Evolutionary conservation across 2,329 filamentous ascomycete species (phyloP), one percentile per base, ranked within the genome.

Genomic region (Claviceps paspali): DNA sequence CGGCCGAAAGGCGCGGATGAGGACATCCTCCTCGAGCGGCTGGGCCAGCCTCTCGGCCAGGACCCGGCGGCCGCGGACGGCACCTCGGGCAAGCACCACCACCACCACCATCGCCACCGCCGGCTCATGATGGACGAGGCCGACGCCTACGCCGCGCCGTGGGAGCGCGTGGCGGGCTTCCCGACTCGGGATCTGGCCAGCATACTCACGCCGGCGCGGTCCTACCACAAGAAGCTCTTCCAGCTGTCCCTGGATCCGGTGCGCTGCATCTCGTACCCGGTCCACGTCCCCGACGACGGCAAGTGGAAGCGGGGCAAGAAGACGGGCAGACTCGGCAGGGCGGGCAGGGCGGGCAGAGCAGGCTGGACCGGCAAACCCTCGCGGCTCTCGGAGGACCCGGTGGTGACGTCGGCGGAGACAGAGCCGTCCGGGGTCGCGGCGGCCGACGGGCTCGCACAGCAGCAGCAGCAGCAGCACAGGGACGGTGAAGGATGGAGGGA

Each of bases 221-320:
- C 79, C 7, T 85, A 82, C 55, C 80, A 91, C 60, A 92, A 88
- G 61, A 75, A 70, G 47, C 73, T 77, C 18, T 93, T 93, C 50
- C 82, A 93, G 53, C 67, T 93, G 41, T 81, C 78, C 0, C 65
- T 94, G 7, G 83, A 92, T 49, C 79, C 84, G 32, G 63, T 88
- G 29, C 76, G 79, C 40, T 91, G 84, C 51, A 66, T 92, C 14
- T 85, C 85, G 1, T 85, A 84, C 56, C 86, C 86, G 4, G 74
- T 92, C 29, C 85, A 87, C 56, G 80, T 85, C 28, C 76, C 78
- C 1, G 76, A 83, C 48, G 82, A 83, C 54, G 83, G 83, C 2
- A 68, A 69, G 29, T 91, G 84, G 84, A 84, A 78, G 61, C 73
- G 69, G 52, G 70, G 68, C 48, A 72, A 63, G 46, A 61, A 70